Percentiles rank a stretch among this genome's conserved stretches.
phyloP scores from a whole-genome alignment of 2,329 filamentous ascomycete species.

The Aphanoascus verrucosus region DNA sequence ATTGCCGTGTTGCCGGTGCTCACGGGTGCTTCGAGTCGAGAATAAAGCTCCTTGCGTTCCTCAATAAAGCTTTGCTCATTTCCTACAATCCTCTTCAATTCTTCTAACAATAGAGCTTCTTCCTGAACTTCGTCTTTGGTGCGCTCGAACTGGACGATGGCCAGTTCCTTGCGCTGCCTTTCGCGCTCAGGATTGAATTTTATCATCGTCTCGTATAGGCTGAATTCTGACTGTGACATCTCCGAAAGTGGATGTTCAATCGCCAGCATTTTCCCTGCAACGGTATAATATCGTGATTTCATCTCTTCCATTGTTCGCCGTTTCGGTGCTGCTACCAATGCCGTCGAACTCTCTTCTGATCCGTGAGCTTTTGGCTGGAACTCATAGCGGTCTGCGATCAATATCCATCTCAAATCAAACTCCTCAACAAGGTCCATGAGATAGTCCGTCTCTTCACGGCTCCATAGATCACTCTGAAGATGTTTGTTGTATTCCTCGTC shows the following conservation, averaged over 20 bases:
- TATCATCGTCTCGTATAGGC: slow-evolving; percentile 70
- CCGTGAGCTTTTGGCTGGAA: slow-evolving; percentile 35
- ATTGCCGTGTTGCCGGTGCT: slow-evolving; percentile 57
- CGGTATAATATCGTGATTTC: slow-evolving; percentile 80
- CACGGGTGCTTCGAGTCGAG: slow-evolving; percentile 71
- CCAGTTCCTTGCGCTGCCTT: slow-evolving; percentile 70
- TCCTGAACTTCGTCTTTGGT: slow-evolving; percentile 82
- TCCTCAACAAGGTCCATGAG: slow-evolving; percentile 63
- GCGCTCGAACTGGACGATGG: slow-evolving; percentile 64
- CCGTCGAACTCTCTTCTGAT: slow-evolving; percentile 32
- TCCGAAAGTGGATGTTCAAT: slow-evolving; percentile 67
- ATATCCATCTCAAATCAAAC: slow-evolving; percentile 78
- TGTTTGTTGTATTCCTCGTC: slow-evolving; percentile 75
- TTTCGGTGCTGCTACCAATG: slow-evolving; percentile 40
- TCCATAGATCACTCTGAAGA: slow-evolving; percentile 68
- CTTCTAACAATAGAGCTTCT: slow-evolving; percentile 77
- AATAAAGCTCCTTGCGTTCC: slow-evolving; percentile 77
- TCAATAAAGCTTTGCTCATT: slow-evolving; percentile 77
- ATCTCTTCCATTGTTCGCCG: slow-evolving; percentile 75
- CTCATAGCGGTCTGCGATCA: slow-evolving; percentile 90
- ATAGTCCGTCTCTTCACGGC: slow-evolving; percentile 88
- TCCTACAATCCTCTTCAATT: slow-evolving; percentile 83
- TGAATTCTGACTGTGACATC: slow-evolving; percentile 81
- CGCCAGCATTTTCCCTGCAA: slow-evolving; percentile 73
- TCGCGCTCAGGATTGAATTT: slow-evolving; percentile 79